Percentiles rank a stretch among this genome's conserved stretches.
These are phyloP conservation scores for Ophiostoma tasmaniense DNA, from an alignment of 2,329 filamentous ascomycete species.

Conservation along the genomic window DNA sequence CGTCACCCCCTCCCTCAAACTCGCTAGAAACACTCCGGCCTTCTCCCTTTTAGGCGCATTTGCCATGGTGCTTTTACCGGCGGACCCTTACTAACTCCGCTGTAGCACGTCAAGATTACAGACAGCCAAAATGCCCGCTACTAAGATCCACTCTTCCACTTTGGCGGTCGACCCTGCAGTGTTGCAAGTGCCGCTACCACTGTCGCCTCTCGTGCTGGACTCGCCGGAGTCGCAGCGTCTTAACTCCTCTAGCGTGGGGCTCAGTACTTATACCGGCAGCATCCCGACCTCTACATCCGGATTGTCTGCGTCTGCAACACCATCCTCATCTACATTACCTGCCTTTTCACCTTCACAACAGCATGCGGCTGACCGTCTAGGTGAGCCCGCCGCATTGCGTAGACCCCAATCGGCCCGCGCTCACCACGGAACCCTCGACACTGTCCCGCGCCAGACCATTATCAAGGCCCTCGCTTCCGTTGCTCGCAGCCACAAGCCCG, in stretches of 20 bases:
- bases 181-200: conserved; percentile 17
- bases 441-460: conserved; percentile 68
- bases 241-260: not conserved
- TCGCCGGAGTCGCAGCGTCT: not conserved
- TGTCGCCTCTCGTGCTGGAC: conserved; percentile 6
- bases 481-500: conserved; percentile 50
- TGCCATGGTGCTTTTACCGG: not conserved
- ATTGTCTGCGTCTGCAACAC: not conserved
- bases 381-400: conserved; percentile 11
- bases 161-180: conserved; percentile 43
- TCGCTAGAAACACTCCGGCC: conserved; percentile 6
- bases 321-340: not conserved
- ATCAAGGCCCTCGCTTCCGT: conserved; percentile 72
- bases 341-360: conserved; percentile 25
- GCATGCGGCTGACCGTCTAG: conserved; percentile 14
- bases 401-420: conserved; percentile 18
- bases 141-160: conserved; percentile 16
- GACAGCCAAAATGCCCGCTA: conserved; percentile 30
- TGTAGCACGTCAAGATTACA: not conserved
- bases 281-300: not conserved
- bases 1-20: conserved; percentile 1
- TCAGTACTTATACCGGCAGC: not conserved
- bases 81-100: not conserved
- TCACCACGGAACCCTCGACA: conserved; percentile 47
- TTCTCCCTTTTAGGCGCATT: not conserved